These are phyloP conservation scores for Aspergillus costaricaensis DNA, from an alignment of 2,329 filamentous ascomycete species.

Conservation along the genomic window DNA sequence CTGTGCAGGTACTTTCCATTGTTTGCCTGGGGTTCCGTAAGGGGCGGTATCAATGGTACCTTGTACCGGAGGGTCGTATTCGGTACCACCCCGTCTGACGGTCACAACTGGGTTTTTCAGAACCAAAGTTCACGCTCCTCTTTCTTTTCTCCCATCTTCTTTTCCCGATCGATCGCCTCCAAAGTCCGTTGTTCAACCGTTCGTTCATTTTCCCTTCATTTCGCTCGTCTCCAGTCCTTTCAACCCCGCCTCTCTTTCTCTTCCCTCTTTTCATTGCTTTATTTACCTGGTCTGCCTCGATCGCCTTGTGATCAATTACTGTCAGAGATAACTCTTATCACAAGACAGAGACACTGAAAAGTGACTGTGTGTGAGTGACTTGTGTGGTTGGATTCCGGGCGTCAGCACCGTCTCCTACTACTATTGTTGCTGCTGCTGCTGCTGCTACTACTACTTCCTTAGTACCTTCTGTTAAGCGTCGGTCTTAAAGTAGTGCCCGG, in stretches of 20 bases:
- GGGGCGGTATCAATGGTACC: not conserved
- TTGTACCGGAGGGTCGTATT: slow-evolving; percentile 8
- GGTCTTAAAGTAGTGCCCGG: not conserved
- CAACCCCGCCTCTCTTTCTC: not conserved
- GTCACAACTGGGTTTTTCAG: slow-evolving; percentile 7
- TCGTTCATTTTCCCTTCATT: not conserved
- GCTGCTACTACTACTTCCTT: not conserved
- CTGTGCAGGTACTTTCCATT: slow-evolving; percentile 6
- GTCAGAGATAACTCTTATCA: not conserved
- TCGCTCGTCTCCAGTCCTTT: slow-evolving; percentile 4
- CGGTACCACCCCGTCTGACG: slow-evolving; percentile 9
- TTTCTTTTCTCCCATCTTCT: slow-evolving; percentile 7
- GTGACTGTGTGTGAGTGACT: not conserved
- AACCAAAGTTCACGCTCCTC: slow-evolving; percentile 1
- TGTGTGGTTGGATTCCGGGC: not conserved
- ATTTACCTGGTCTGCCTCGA: not conserved
- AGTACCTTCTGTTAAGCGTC: not conserved
- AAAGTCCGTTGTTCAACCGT: not conserved
- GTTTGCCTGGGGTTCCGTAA: not conserved
- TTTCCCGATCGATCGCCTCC: slow-evolving; percentile 11
- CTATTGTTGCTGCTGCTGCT: slow-evolving; percentile 7
- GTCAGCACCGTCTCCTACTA: slow-evolving; percentile 3
- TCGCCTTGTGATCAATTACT: not conserved
- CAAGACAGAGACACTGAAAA: no score
- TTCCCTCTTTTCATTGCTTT: not conserved